Conservation (phyloP, 1,284 basidiomycete genomes). For the Rhodotorula glutinis region DNA sequence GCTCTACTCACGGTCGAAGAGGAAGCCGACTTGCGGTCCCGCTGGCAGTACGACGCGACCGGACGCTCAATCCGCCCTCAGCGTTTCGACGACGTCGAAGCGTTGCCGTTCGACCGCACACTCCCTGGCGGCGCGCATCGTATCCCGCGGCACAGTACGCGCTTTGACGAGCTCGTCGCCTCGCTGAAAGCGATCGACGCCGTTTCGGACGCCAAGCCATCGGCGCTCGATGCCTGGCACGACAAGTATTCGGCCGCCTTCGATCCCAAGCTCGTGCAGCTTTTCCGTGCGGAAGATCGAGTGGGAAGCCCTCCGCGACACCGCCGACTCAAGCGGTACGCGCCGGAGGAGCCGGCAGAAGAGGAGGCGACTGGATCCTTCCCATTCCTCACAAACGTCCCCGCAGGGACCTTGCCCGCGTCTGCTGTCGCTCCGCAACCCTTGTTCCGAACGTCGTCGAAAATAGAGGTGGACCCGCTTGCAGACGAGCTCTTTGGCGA, state of each 20-base stretch:
- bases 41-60: slow-evolving; percentile 22
- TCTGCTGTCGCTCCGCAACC: background rate
- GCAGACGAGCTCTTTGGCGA: slow-evolving; percentile 1
- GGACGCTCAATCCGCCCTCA: slow-evolving; percentile 6
- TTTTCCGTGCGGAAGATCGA: slow-evolving; percentile 4
- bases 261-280: slow-evolving; percentile 22
- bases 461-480: slow-evolving; percentile 3
- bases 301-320: background rate
- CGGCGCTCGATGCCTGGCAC: slow-evolving; percentile 34
- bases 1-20: slow-evolving; percentile 24
- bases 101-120: slow-evolving; percentile 20
- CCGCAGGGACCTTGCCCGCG: background rate
- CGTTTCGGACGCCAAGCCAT: slow-evolving; percentile 19
- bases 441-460: slow-evolving; percentile 8
- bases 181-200: slow-evolving; percentile 10
- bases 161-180: slow-evolving; percentile 17
- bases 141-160: slow-evolving; percentile 23
- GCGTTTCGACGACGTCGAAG: slow-evolving; percentile 8
- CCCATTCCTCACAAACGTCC: slow-evolving; percentile 8
- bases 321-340: slow-evolving; percentile 6
- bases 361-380: background rate
- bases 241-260: slow-evolving; percentile 29
- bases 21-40: slow-evolving; percentile 20
- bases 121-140: slow-evolving; percentile 18
- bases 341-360: background rate